Base-by-base conservation (phyloP, 306 rosid species). In the Citrullus mucosospermus region DNA sequence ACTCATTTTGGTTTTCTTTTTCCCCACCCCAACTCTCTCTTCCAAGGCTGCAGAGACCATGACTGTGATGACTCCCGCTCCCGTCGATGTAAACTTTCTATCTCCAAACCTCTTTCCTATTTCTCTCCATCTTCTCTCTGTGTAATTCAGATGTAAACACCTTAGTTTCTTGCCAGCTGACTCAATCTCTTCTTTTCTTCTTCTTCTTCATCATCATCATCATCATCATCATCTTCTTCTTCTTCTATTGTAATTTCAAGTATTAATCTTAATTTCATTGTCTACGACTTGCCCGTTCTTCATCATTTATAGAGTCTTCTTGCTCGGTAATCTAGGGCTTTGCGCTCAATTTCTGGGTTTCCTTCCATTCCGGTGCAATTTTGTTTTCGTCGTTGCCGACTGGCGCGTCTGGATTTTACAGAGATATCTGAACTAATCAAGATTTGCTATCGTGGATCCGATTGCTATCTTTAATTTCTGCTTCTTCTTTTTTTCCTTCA, bases 61-160 rank as follows among this genome's bases (percentile, higher is more conserved):
- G 71, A 81, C 51, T 54, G 81, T 69, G 75, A 81, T 82, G 87
- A 85, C 85, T 88, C 82, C 39, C 85, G 18, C 32, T 48, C 83
- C 97, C 84, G 81, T 93, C 85, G 96, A 93, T 78, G 97, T 93
- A 83, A 75, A 75, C 90, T 68, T 44, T 79, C 76, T 79, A 71
- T 81, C 78, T 75, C 30, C 63, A 9, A 8, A 74, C 63, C 78
- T 22, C 81, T 59, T 73, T 79, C 61, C 39, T 11, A 12, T 10
- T 12, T 16, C 22, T 73, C 60, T 78, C 56, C 55, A 50, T 69
- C 41, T 48, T 14, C 32, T 76, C 38, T 65, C 46, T 39, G 39
- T 32, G 48, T 30, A 87, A 68, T 82, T 78, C 60, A 28, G 59
- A 53, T 65, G 18, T 76, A 70, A 71, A 78, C 72, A 66, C 82